phyloP scores from a whole-genome alignment of 2,329 filamentous ascomycete species.

The Fusarium fracticaudum region DNA sequence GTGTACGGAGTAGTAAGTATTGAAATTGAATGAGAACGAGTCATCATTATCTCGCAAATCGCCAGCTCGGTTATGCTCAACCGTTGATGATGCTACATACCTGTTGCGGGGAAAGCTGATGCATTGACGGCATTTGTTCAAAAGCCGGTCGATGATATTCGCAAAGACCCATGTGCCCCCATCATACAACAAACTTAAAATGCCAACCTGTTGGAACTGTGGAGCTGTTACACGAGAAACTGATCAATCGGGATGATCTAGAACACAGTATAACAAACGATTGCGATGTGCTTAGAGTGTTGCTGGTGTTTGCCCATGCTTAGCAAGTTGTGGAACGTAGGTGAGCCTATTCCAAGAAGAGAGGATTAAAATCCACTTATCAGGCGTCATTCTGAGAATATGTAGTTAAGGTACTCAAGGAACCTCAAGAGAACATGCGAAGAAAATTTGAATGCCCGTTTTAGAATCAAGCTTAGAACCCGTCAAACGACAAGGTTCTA shows the following conservation, averaged over 20 bases:
- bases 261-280: background rate
- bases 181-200: slow-evolving; percentile 4
- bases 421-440: background rate
- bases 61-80: background rate
- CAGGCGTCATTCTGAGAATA: background rate
- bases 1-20: background rate
- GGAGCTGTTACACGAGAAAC: background rate
- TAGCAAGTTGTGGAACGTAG: background rate
- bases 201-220: background rate
- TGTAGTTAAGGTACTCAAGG: background rate
- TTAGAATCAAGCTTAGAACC: background rate
- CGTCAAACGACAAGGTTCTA: slow-evolving; percentile 24
- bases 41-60: slow-evolving; percentile 1
- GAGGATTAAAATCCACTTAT: background rate
- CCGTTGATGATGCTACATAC: slow-evolving; percentile 7
- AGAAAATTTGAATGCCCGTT: background rate
- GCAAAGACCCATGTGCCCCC: background rate
- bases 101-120: slow-evolving; percentile 18
- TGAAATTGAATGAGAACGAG: slow-evolving; percentile 7
- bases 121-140: background rate
- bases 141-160: slow-evolving; percentile 1
- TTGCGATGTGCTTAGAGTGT: background rate
- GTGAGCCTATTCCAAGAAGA: background rate
- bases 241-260: background rate
- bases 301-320: background rate